These are phyloP conservation scores for Aspergillus sclerotiicarbonarius DNA, from an alignment of 495 filamentous ascomycete species.

Conservation along the genomic window DNA sequence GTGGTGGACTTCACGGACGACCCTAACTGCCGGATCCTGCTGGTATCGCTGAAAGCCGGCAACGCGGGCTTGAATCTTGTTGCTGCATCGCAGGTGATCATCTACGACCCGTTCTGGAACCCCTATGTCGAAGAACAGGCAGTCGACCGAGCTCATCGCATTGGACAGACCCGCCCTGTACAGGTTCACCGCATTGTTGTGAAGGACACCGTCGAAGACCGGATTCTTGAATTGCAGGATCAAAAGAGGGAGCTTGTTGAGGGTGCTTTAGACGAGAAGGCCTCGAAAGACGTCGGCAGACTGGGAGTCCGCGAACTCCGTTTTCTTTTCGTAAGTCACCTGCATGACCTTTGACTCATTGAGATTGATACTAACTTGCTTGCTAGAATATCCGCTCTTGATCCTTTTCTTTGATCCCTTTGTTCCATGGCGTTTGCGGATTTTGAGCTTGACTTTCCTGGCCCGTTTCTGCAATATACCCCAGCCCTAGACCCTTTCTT, in stretches of 20 bases:
- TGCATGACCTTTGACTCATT: background rate
- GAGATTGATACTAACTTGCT: constrained; percentile 12
- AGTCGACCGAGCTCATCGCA: constrained; percentile 88
- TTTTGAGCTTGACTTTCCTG: constrained; percentile 6
- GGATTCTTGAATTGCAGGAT: constrained; percentile 83
- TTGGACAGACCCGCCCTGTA: constrained; percentile 76
- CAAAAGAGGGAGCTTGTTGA: constrained; percentile 77
- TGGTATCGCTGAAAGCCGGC: constrained; percentile 86
- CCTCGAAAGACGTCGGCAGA: constrained; percentile 59
- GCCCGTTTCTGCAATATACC: background rate
- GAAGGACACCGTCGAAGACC: constrained; percentile 80
- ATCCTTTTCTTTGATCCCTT: background rate
- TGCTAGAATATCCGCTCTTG: background rate
- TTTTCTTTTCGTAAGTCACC: constrained; percentile 67
- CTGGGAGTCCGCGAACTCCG: constrained; percentile 63
- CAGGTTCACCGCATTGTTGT: constrained; percentile 80
- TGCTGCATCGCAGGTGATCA: constrained; percentile 82
- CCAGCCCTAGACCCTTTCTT: background rate
- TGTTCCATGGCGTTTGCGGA: constrained; percentile 14
- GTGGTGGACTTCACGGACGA: constrained; percentile 72
- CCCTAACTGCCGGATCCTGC: constrained; percentile 66
- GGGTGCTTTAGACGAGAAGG: constrained; percentile 78
- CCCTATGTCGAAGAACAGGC: constrained; percentile 94
- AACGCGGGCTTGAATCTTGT: constrained; percentile 90
- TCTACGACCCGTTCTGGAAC: constrained; percentile 97